A percentile compares a stretch with the other conserved stretches of the same genome.
Conservation (phyloP, 176 grass and related monocot genomes). For the Poa annua region DNA sequence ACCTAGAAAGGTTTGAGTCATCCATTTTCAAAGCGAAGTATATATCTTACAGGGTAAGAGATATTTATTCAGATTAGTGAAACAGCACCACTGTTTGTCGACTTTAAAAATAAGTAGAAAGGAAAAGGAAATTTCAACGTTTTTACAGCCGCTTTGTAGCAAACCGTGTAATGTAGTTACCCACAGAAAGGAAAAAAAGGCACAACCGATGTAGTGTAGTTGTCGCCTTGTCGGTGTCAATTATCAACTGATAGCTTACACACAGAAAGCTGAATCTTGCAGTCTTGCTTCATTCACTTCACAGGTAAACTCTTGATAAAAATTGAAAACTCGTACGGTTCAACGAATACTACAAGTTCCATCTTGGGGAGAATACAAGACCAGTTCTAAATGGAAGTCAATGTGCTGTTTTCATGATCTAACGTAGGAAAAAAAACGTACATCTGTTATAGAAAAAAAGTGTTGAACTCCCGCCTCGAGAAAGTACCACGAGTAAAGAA, state of each 20-base stretch:
- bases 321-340: conserved; percentile 28
- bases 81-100: not conserved
- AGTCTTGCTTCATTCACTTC: conserved; percentile 26
- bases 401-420: conserved; percentile 27
- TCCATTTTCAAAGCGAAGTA: not conserved
- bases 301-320: conserved; percentile 19
- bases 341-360: conserved; percentile 37
- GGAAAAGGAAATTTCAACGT: not conserved
- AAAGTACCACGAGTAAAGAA: conserved; percentile 23
- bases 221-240: conserved; percentile 36
- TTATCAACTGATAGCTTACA: conserved; percentile 1
- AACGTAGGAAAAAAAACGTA: conserved; percentile 16
- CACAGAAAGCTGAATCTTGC: conserved; percentile 35
- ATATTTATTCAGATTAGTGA: not conserved
- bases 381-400: conserved; percentile 45
- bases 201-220: too few species aligned
- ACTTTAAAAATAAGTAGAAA: not conserved
- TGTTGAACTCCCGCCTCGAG: conserved; percentile 16
- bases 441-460: conserved; percentile 30
- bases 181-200: not conserved
- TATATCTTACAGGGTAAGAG: not conserved
- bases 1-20: not conserved
- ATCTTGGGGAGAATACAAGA: conserved; percentile 20
- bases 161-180: not conserved
- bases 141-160: conserved; percentile 3